Evolutionary conservation across 805 yeast species (phyloP).

Genomic region (Candida chauliodis): DNA sequence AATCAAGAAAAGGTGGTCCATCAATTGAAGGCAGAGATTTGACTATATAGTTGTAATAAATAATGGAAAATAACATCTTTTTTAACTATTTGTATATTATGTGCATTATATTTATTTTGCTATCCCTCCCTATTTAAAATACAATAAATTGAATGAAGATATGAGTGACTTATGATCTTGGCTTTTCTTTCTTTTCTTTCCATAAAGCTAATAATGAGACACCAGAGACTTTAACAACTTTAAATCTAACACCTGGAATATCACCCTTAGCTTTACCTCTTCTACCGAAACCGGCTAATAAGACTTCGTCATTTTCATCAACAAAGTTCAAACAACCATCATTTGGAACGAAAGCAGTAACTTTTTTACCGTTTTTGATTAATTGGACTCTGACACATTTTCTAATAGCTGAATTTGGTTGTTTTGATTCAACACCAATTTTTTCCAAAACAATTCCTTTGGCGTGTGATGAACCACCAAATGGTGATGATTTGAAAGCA

Average conservation of each 20-base stretch:
- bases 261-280: constrained; percentile 99
- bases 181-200: constrained; percentile 99
- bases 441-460: constrained; percentile 99
- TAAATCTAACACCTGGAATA: constrained; percentile 99
- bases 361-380: constrained; percentile 99
- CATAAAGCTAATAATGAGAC: constrained; percentile 98
- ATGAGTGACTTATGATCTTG: constrained; percentile 77
- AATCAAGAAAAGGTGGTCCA: constrained; percentile 64
- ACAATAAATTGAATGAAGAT: constrained; percentile 5
- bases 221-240: constrained; percentile 99
- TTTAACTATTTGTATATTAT: constrained; percentile 2
- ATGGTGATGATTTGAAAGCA: constrained; percentile 99
- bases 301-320: constrained; percentile 99
- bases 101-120: constrained; percentile 3
- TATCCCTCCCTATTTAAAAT: constrained; percentile 1
- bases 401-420: constrained; percentile 99
- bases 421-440: constrained; percentile 99
- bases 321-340: constrained; percentile 99
- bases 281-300: constrained; percentile 99
- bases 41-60: constrained; percentile 26
- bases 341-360: constrained; percentile 99
- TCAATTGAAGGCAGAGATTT: constrained; percentile 72
- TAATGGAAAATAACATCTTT: background rate
- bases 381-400: constrained; percentile 99
- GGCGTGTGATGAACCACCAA: constrained; percentile 99